These are phyloP conservation scores for Hanseniaspora mollemarum DNA, from an alignment of 805 yeast species.

Conservation along the genomic window DNA sequence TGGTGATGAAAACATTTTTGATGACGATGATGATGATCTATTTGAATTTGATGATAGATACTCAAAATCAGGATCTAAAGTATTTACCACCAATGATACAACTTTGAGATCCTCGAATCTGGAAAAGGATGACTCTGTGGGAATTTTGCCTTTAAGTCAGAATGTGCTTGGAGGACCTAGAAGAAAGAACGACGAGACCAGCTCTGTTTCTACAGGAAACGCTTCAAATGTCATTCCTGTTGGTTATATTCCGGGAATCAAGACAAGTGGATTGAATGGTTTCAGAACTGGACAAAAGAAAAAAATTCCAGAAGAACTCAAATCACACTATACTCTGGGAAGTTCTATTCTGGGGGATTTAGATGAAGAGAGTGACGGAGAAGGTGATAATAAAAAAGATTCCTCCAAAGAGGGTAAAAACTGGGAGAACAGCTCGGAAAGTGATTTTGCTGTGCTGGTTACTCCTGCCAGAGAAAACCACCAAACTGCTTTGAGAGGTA, in stretches of 20 bases:
- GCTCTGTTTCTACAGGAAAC: slow-evolving; percentile 33
- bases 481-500: slow-evolving; percentile 23
- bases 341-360: slow-evolving; percentile 36
- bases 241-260: slow-evolving; percentile 90
- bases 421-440: slow-evolving; percentile 31
- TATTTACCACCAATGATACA: neutral
- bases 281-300: slow-evolving; percentile 4
- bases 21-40: slow-evolving; percentile 24
- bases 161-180: neutral
- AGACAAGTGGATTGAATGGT: slow-evolving; percentile 29
- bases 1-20: slow-evolving; percentile 16
- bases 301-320: slow-evolving; percentile 21
- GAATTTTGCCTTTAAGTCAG: slow-evolving; percentile 1
- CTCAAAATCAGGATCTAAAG: neutral
- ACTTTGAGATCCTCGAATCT: slow-evolving; percentile 20
- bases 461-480: slow-evolving; percentile 13
- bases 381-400: neutral
- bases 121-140: slow-evolving; percentile 16
- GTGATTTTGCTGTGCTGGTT: slow-evolving; percentile 34
- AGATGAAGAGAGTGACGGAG: slow-evolving; percentile 23
- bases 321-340: slow-evolving; percentile 32
- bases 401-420: neutral
- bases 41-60: slow-evolving; percentile 8
- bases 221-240: slow-evolving; percentile 84
- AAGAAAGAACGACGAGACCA: slow-evolving; percentile 15